These are phyloP conservation scores for Ascochyta koolunga DNA, from an alignment of 2,329 filamentous ascomycete species.

Conservation along the genomic window DNA sequence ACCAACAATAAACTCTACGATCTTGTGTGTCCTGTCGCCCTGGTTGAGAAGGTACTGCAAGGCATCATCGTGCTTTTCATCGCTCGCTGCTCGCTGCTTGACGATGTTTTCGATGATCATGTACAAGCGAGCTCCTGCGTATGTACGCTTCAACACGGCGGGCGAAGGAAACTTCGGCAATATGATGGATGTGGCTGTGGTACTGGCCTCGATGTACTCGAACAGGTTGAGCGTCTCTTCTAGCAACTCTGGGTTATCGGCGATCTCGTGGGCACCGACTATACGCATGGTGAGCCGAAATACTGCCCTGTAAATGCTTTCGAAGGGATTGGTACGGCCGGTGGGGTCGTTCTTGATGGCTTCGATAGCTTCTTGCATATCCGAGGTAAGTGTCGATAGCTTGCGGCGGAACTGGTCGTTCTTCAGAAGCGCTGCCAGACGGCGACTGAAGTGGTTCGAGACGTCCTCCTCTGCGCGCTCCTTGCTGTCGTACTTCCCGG, in stretches of 20 bases:
- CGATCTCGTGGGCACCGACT: slow-evolving; percentile 61
- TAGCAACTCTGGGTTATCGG: slow-evolving; percentile 53
- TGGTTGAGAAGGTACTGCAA: slow-evolving; percentile 61
- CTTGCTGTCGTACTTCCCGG: slow-evolving; percentile 18
- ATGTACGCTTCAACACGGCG: slow-evolving; percentile 52
- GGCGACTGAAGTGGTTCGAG: slow-evolving; percentile 30
- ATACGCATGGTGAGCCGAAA: slow-evolving; percentile 65
- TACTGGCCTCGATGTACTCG: slow-evolving; percentile 54
- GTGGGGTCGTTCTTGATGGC: slow-evolving; percentile 42
- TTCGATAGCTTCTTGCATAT: slow-evolving; percentile 50
- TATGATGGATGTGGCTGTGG: slow-evolving; percentile 56
- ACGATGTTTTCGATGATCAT: slow-evolving; percentile 57
- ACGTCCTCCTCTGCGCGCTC: slow-evolving; percentile 19
- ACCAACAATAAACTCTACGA: slow-evolving; percentile 59
- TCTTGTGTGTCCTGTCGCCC: slow-evolving; percentile 53
- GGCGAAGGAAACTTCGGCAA: slow-evolving; percentile 60
- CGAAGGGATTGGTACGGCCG: slow-evolving; percentile 59
- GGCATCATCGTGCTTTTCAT: slow-evolving; percentile 55
- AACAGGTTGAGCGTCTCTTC: slow-evolving; percentile 54
- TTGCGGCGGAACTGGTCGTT: slow-evolving; percentile 35
- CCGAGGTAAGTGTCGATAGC: slow-evolving; percentile 51
- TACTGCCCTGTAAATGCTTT: slow-evolving; percentile 59
- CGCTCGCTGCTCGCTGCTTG: slow-evolving; percentile 52
- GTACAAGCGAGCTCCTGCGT: slow-evolving; percentile 56
- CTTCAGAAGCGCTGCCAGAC: slow-evolving; percentile 32